Evolutionary conservation across 176 grass and related monocot genomes (phyloP).

Genomic region (Oryza nivara): DNA sequence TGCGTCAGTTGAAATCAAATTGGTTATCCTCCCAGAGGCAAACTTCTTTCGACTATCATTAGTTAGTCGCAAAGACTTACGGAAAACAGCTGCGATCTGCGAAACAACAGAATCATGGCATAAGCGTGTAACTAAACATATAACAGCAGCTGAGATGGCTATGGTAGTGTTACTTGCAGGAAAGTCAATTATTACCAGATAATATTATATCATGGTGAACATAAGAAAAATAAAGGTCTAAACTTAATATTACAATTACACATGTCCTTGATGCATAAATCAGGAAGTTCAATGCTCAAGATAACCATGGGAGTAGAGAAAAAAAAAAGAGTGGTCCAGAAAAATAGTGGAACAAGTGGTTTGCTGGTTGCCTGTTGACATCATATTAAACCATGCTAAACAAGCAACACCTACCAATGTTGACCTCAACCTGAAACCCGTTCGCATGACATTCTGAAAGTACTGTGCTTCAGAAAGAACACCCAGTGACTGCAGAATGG

Average conservation of each 20-base stretch:
- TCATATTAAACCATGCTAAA: conserved; percentile 25
- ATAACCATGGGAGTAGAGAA: conserved; percentile 3
- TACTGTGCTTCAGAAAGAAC: conserved; percentile 96
- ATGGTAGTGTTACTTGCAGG: not conserved
- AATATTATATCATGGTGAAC: not conserved
- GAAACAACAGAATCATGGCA: conserved; percentile 23
- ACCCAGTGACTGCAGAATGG: conserved; percentile 65
- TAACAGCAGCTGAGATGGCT: not conserved
- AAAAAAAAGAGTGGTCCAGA: not conserved
- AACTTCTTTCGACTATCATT: conserved; percentile 85
- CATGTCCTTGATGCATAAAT: conserved; percentile 17
- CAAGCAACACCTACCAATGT: conserved; percentile 78
- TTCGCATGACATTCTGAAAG: conserved; percentile 99
- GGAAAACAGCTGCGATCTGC: conserved; percentile 94
- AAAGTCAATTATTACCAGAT: conserved; percentile 8
- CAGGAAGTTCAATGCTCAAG: conserved; percentile 5
- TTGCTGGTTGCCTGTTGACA: not conserved
- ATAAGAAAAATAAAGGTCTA: conserved; percentile 5
- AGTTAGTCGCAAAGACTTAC: conserved; percentile 89
- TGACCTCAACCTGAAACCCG: conserved; percentile 87
- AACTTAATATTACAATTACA: conserved; percentile 6
- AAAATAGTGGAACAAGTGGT: conserved; percentile 21
- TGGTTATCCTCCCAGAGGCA: conserved; percentile 94
- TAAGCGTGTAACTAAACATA: not conserved
- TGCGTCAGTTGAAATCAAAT: conserved; percentile 96